Conservation (phyloP, 495 filamentous ascomycete genomes). For the Tuber magnatum region DNA sequence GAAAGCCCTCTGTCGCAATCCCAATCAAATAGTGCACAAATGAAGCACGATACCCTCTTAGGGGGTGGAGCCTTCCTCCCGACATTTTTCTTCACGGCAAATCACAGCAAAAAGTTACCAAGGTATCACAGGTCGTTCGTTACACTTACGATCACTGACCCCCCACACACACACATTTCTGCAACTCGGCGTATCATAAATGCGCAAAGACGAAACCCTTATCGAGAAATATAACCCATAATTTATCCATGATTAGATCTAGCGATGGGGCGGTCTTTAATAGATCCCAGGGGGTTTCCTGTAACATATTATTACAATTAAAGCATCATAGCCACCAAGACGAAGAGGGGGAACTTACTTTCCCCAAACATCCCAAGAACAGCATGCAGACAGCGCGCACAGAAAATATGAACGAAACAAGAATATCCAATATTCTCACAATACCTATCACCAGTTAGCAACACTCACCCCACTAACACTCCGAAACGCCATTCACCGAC, state of each 20-base stretch:
- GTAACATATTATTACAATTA: not conserved
- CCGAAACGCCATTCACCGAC: too few species aligned
- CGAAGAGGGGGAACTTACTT: not conserved
- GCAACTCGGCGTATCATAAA: not conserved
- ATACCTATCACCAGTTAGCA: too few species aligned
- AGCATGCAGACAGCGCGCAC: not conserved
- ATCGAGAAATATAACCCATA: not conserved
- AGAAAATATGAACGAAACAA: not conserved
- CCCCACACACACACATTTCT: not conserved
- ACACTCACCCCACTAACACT: too few species aligned
- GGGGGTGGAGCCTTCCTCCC: too few species aligned
- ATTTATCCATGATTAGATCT: not conserved
- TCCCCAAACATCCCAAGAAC: not conserved
- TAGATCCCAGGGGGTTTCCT: not conserved
- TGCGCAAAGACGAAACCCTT: not conserved
- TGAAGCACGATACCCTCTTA: too few species aligned
- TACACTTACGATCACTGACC: not conserved
- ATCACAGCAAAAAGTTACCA: not conserved
- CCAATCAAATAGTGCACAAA: not conserved
- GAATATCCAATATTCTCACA: not conserved
- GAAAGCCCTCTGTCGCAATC: not conserved
- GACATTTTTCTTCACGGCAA: not conserved
- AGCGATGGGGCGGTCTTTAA: not conserved
- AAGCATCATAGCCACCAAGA: not conserved
- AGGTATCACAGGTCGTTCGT: not conserved